Base-by-base conservation (phyloP, 768 basidiomycete species). In the Boletus eberwhitei region DNA sequence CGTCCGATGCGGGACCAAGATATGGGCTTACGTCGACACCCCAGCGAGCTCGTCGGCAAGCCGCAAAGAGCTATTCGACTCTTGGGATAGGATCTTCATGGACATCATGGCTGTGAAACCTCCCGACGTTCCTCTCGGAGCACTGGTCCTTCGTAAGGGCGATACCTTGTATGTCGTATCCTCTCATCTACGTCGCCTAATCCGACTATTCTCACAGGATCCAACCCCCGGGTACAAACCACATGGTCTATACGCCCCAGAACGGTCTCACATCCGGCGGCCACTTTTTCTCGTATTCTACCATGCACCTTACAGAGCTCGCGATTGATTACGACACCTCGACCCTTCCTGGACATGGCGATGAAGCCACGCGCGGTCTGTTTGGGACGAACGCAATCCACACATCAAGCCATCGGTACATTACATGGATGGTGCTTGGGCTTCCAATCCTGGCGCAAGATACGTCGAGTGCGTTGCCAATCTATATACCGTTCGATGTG, bases 361-460 rank as follows among this genome's bases (percentile, higher is more conserved):
- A 31, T 2, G 31, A 9, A 3, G 9, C 8, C 9, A 7, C 1
- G 31, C 4, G 31, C 1, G 31, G 31, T 2, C 2, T 31, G 31
- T 5, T 31, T 3, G 31, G 8, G 1, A 53, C 32, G 0, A 53
- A 56, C 9, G 5, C 21, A 1, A 11, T 13, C 0, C 55, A 56
- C 48, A 38, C 39, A 0, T 52, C 35, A 0, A 0, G 47, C 0
- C 3, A 31, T 17, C 3, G 22, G 2, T 52, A 47, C 3, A 3
- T 48, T 0, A 56, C 21, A 16, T 56, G 50, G 50, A 56, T 56
- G 55, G 16, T 52, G 0, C n/a, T 55, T 4, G 49, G 29, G 1
- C 43, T 55, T 19, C 44, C 44, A 2, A 12, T 21, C 7, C 16
- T 52, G 3, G 34, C 34, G 14, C 42, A 52, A 7, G 42, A 52